These are phyloP conservation scores for Chiua sp. DNA, from an alignment of 1,284 basidiomycete genomes.

Conservation along the genomic window DNA sequence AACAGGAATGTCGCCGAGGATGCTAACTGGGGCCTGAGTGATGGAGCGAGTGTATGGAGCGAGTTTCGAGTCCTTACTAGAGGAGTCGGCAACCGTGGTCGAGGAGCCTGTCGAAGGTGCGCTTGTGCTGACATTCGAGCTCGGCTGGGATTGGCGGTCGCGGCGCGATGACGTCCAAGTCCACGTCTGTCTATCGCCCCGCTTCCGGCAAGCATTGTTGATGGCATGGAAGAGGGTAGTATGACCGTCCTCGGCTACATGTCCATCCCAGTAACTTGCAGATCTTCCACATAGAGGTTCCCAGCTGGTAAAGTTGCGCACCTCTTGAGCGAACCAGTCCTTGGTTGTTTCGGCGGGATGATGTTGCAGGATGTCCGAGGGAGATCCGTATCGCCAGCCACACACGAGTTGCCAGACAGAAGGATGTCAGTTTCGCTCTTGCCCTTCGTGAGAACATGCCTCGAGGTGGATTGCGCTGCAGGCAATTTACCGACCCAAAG, in stretches of 20 bases:
- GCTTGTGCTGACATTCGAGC: too few species aligned
- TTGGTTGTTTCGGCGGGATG: slow-evolving; percentile 16
- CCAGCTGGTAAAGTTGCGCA: slow-evolving; percentile 29
- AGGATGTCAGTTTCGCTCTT: too few species aligned
- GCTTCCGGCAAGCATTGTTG: neutral
- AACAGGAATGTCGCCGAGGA: too few species aligned
- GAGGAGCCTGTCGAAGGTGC: too few species aligned
- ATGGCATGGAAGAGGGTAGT: neutral
- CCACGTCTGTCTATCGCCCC: neutral
- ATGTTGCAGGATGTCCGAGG: neutral
- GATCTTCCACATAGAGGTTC: slow-evolving; percentile 19
- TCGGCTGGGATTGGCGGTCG: neutral
- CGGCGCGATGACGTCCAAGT: neutral
- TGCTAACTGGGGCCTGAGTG: too few species aligned
- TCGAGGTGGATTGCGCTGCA: too few species aligned
- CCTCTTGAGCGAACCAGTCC: slow-evolving; percentile 25
- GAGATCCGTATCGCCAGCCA: slow-evolving; percentile 3
- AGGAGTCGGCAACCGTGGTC: too few species aligned
- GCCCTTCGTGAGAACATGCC: too few species aligned
- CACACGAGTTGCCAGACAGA: too few species aligned
- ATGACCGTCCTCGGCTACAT: neutral
- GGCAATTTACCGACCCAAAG: too few species aligned
- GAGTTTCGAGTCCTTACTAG: too few species aligned
- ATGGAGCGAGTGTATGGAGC: too few species aligned
- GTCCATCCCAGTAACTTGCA: slow-evolving; percentile 2